A percentile compares a stretch with the other conserved stretches of the same genome.
Conservation (phyloP, 2,329 filamentous ascomycete species). For the Xylaria sp. region DNA sequence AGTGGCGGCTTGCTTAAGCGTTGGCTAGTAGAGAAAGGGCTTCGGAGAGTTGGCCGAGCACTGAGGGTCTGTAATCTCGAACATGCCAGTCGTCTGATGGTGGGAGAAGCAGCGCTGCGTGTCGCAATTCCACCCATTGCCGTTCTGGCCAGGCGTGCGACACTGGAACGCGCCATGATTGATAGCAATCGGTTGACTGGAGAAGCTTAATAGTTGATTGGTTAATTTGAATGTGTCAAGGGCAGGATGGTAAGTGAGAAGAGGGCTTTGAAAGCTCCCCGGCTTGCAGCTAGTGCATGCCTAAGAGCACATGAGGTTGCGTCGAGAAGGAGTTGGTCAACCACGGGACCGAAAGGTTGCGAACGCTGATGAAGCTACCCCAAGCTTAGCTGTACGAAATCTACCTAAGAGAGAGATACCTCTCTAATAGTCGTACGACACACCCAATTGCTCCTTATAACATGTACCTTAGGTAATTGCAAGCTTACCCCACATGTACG, state of each 20-base stretch:
- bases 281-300: constrained; percentile 25
- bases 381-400: constrained; percentile 4
- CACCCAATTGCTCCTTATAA: not conserved
- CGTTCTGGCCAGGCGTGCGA: constrained; percentile 54
- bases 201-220: constrained; percentile 3
- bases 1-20: constrained; percentile 54
- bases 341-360: not conserved
- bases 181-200: constrained; percentile 8
- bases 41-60: constrained; percentile 18
- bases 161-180: constrained; percentile 49
- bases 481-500: constrained; percentile 4
- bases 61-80: constrained; percentile 36
- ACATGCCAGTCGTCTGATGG: constrained; percentile 37
- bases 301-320: constrained; percentile 4
- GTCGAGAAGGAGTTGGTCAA: constrained; percentile 7
- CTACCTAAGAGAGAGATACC: not conserved
- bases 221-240: not conserved
- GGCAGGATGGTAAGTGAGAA: not conserved
- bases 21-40: constrained; percentile 52
- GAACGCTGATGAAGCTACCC: constrained; percentile 10
- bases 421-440: not conserved
- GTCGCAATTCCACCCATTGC: constrained; percentile 50
- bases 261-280: constrained; percentile 20
- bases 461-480: not conserved
- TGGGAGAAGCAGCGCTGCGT: constrained; percentile 37